phyloP scores from a whole-genome alignment of 129 eudicot genomes.

The Saposhnikovia divaricata region DNA sequence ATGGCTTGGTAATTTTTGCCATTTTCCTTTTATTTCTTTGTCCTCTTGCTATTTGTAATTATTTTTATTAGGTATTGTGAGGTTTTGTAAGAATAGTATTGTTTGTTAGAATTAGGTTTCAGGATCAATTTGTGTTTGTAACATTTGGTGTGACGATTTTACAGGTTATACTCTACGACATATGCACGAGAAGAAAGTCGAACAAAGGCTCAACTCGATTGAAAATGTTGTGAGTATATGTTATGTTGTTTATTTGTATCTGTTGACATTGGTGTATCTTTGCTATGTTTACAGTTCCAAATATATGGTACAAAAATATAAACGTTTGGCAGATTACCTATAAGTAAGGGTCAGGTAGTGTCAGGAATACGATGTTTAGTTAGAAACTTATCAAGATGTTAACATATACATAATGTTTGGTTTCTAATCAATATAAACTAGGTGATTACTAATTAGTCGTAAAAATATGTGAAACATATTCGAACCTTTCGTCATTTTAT shows the following conservation, averaged over 20 bases:
- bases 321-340: neutral
- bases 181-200: constrained; percentile 69
- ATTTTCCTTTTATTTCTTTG: too few relatives aligned
- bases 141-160: constrained; percentile 4
- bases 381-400: neutral
- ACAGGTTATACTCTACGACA: constrained; percentile 87
- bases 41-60: too few relatives aligned
- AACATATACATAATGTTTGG: neutral
- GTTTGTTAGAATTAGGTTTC: neutral
- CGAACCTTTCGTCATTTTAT: neutral
- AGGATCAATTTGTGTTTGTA: neutral
- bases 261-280: neutral
- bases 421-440: neutral
- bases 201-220: constrained; percentile 67
- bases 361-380: neutral
- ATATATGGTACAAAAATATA: neutral
- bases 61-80: too few relatives aligned
- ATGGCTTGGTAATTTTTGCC: too few relatives aligned
- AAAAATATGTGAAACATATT: neutral
- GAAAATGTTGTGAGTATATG: constrained; percentile 69
- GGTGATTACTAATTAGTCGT: neutral
- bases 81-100: too few relatives aligned
- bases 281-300: neutral
- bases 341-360: neutral
- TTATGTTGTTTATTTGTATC: neutral